These are phyloP conservation scores for Skeletonema grethae DNA, from an alignment of 108 stramenopile genomes.

Conservation along the genomic window DNA sequence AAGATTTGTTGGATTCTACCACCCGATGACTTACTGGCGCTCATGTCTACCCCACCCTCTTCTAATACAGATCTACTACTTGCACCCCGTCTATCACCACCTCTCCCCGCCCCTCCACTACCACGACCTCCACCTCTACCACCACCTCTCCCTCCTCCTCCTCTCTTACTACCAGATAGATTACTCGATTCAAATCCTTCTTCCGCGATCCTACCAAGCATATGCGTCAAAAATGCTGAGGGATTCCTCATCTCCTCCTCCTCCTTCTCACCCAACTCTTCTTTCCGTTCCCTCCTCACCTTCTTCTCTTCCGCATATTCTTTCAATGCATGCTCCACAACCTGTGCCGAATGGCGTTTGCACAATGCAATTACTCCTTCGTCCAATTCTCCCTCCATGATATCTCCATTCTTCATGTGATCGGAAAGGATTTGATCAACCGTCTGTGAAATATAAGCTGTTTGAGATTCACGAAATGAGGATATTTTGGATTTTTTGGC, in stretches of 20 bases:
- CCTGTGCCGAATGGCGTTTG: conserved; percentile 79
- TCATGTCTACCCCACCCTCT: conserved; percentile 64
- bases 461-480: conserved; percentile 75
- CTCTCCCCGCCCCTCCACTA: conserved; percentile 13
- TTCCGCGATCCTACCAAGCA: conserved; percentile 74
- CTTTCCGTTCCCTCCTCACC: conserved; percentile 31
- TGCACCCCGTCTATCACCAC: conserved; percentile 20
- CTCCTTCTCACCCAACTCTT: conserved; percentile 76
- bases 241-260: conserved; percentile 79
- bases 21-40: conserved; percentile 33
- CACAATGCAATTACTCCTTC: conserved; percentile 82
- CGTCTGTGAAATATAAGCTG: conserved; percentile 73
- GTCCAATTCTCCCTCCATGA: conserved; percentile 85
- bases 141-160: conserved; percentile 30
- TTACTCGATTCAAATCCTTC: conserved; percentile 69
- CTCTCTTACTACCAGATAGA: conserved; percentile 15
- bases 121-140: conserved; percentile 14
- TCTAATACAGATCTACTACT: conserved; percentile 49
- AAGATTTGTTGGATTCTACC: conserved; percentile 53
- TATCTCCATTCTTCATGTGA: conserved; percentile 70
- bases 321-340: conserved; percentile 72
- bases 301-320: conserved; percentile 80
- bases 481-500: conserved; percentile 69
- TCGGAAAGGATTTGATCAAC: conserved; percentile 79
- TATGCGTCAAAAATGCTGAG: conserved; percentile 72